These are phyloP conservation scores for Solanum dulcamara DNA, from an alignment of 257 asterid genomes.

Conservation along the genomic window DNA sequence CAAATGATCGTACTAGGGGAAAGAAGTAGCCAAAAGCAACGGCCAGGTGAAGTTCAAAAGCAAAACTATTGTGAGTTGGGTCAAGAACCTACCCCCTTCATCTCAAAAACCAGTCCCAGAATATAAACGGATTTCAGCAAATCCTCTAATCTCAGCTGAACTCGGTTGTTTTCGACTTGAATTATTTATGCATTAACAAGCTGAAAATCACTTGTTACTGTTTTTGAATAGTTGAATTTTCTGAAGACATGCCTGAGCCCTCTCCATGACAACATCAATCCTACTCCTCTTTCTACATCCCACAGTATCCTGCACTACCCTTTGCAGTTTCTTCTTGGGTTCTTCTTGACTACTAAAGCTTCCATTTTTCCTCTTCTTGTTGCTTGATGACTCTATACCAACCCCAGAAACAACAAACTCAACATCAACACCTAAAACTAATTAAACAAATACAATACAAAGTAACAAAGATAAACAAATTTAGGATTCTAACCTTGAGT, in stretches of 20 bases:
- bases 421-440: background rate
- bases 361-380: constrained; percentile 27
- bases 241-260: constrained; percentile 43
- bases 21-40: background rate
- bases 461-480: no score
- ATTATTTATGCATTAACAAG: background rate
- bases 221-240: constrained; percentile 45
- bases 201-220: constrained; percentile 6
- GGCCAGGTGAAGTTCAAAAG: no score
- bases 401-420: background rate
- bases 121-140: background rate
- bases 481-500: no score
- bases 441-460: background rate
- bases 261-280: constrained; percentile 40
- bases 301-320: background rate
- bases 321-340: background rate
- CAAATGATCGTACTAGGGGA: background rate
- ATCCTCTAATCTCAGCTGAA: background rate
- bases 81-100: background rate
- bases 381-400: constrained; percentile 35
- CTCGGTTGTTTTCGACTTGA: background rate
- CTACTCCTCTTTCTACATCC: constrained; percentile 15
- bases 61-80: no score
- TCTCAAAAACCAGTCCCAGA: background rate
- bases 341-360: background rate